Evolutionary conservation across 2,329 filamentous ascomycete genomes (phyloP).

Genomic region (Verruconis gallopava): DNA sequence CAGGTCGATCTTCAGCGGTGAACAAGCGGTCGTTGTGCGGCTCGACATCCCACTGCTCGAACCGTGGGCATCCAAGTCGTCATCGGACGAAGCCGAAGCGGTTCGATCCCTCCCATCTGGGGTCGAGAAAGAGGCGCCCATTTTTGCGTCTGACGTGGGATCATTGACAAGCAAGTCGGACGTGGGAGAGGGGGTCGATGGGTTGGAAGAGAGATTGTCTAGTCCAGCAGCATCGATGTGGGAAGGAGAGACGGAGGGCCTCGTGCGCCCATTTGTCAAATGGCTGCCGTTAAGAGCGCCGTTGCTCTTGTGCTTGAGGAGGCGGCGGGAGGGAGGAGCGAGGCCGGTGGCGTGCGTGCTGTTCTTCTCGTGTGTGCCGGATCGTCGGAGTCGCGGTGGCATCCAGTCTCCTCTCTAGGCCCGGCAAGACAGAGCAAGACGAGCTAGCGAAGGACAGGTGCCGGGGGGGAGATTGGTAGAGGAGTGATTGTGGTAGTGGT

Average conservation of each 20-base stretch:
- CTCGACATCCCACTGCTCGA: neutral
- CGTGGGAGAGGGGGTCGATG: neutral
- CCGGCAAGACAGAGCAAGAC: conserved; percentile 29
- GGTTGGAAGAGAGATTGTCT: neutral
- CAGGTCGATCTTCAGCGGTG: conserved; percentile 6
- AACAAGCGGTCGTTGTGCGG: neutral
- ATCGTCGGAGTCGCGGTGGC: conserved; percentile 34
- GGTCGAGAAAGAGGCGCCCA: conserved; percentile 9
- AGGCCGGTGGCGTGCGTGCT: conserved; percentile 75
- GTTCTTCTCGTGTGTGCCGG: conserved; percentile 34
- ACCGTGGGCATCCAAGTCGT: conserved; percentile 21
- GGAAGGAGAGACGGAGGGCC: neutral
- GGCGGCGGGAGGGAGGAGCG: conserved; percentile 63
- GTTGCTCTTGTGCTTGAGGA: conserved; percentile 37
- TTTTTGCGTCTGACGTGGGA: conserved; percentile 12
- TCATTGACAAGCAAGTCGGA: conserved; percentile 4
- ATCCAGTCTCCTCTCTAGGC: conserved; percentile 28
- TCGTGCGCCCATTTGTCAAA: conserved; percentile 20
- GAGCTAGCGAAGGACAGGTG: conserved; percentile 21
- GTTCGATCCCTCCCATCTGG: conserved; percentile 24
- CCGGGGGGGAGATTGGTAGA: neutral
- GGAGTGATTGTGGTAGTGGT: too few species aligned
- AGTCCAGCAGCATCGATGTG: conserved; percentile 1
- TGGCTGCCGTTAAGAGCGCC: conserved; percentile 29
- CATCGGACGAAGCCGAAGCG: conserved; percentile 30